Evolutionary conservation across 2,329 filamentous ascomycete species (phyloP).

Genomic region (Malbranchea zuffiana): DNA sequence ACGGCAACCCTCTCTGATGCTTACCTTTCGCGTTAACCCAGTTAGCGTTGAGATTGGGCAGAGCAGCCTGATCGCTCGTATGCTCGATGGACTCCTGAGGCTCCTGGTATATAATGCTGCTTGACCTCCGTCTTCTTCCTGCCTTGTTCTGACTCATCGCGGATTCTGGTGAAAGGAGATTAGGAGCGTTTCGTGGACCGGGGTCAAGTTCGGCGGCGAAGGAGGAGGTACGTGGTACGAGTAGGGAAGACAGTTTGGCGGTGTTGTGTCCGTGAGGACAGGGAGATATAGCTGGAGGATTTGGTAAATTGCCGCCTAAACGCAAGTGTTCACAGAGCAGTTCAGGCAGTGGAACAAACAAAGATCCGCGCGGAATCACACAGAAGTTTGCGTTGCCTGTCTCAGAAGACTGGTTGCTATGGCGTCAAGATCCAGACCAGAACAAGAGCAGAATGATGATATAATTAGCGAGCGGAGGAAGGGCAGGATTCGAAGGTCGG

Average conservation of each 20-base stretch:
- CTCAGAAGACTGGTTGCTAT: neutral
- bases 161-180: slow-evolving; percentile 45
- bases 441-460: neutral
- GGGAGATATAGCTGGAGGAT: too few species aligned
- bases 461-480: neutral
- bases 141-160: slow-evolving; percentile 53
- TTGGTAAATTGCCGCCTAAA: too few species aligned
- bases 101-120: slow-evolving; percentile 97
- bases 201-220: slow-evolving; percentile 75
- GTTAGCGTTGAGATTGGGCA: slow-evolving; percentile 93
- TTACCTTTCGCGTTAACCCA: slow-evolving; percentile 99
- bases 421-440: neutral
- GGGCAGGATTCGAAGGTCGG: too few species aligned
- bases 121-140: slow-evolving; percentile 81
- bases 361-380: neutral
- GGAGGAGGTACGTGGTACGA: slow-evolving; percentile 80
- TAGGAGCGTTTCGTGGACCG: slow-evolving; percentile 37
- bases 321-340: slow-evolving; percentile 1
- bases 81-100: slow-evolving; percentile 94
- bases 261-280: too few species aligned
- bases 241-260: slow-evolving; percentile 93
- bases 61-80: slow-evolving; percentile 86
- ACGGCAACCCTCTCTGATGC: too few species aligned
- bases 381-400: neutral
- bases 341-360: neutral